These are phyloP conservation scores for Bipolaris oryzae DNA, from an alignment of 2,329 filamentous ascomycete species.

Conservation along the genomic window DNA sequence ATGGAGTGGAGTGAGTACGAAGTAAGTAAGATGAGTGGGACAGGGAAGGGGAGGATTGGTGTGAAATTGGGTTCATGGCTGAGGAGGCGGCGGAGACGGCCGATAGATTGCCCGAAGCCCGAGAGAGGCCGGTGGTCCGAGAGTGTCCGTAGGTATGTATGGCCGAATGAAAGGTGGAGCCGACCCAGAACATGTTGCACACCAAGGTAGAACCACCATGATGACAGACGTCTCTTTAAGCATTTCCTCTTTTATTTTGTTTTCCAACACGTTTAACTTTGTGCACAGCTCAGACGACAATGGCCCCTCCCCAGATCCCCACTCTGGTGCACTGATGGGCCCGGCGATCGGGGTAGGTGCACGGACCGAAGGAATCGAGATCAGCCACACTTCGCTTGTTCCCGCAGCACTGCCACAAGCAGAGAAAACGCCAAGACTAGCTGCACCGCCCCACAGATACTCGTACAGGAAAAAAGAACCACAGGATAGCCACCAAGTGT, in stretches of 20 bases:
- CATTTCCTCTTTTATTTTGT: not conserved
- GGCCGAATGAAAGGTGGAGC: not conserved
- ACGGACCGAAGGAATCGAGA: not conserved
- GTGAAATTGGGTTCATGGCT: no score
- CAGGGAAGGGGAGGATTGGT: not conserved
- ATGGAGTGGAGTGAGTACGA: not conserved
- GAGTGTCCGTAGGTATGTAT: not conserved
- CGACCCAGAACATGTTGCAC: not conserved
- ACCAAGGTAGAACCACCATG: not conserved
- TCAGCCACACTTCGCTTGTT: constrained; percentile 11
- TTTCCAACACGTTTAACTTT: not conserved
- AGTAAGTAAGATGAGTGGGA: not conserved
- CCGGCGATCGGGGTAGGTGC: not conserved
- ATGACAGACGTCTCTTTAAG: not conserved
- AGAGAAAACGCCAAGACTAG: constrained; percentile 16
- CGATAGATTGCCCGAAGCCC: not conserved
- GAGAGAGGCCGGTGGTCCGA: not conserved
- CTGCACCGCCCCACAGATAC: constrained; percentile 12
- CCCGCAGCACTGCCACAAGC: constrained; percentile 16
- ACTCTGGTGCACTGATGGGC: not conserved
- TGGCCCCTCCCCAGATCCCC: no score
- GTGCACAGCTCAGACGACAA: not conserved
- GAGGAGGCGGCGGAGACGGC: not conserved
- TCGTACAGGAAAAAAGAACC: constrained; percentile 12
- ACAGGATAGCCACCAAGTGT: not conserved